Conservation (phyloP, 2,329 filamentous ascomycete species). For the Xylariaceae sp. region DNA sequence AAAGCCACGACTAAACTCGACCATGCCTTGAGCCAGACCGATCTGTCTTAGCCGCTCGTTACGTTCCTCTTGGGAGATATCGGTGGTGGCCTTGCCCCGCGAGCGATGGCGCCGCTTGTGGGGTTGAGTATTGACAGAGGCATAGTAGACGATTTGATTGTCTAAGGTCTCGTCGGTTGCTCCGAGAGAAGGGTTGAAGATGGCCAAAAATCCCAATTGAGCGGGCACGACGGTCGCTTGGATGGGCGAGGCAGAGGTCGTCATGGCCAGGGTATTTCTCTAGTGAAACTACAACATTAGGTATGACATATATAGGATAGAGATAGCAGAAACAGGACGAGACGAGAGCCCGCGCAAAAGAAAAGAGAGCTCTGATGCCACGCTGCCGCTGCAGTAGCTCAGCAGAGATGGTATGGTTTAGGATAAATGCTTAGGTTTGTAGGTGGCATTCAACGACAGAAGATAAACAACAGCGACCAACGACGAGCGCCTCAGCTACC, state of each 20-base stretch:
- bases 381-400: background rate
- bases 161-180: constrained; percentile 70
- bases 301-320: too few species aligned
- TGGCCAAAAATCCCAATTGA: constrained; percentile 86
- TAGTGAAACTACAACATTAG: background rate
- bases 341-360: background rate
- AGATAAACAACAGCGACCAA: background rate
- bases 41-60: constrained; percentile 92
- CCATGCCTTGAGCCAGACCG: constrained; percentile 95
- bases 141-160: constrained; percentile 93
- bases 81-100: constrained; percentile 49
- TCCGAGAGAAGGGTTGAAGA: constrained; percentile 83
- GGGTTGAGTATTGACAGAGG: constrained; percentile 60
- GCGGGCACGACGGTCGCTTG: constrained; percentile 67
- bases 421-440: too few species aligned
- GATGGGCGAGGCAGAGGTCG: constrained; percentile 28
- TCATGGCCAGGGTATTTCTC: constrained; percentile 23
- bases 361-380: background rate
- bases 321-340: background rate
- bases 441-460: too few species aligned
- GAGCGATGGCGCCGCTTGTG: constrained; percentile 51
- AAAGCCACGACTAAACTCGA: constrained; percentile 89
- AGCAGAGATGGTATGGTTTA: too few species aligned
- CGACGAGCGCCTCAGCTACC: background rate
- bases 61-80: constrained; percentile 66